Percentiles rank a stretch among this genome's conserved stretches.
phyloP scores from a whole-genome alignment of 106 monocot genomes.

The Apostasia shenzhenica region DNA sequence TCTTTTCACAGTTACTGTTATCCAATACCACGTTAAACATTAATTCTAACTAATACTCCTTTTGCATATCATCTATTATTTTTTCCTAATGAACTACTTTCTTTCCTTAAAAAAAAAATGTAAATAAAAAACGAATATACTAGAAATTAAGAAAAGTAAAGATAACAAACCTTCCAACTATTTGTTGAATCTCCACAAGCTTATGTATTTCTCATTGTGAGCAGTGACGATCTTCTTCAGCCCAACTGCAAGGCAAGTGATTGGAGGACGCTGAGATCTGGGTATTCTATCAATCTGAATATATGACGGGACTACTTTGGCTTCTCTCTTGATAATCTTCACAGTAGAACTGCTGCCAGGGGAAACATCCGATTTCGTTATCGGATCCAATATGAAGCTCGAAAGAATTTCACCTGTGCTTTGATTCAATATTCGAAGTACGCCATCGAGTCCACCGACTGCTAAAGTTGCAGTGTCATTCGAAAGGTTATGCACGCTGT shows the following conservation, averaged over 20 bases:
- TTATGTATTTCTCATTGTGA: slow-evolving; percentile 64
- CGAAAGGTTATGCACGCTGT: slow-evolving; percentile 44
- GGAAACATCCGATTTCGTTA: background rate
- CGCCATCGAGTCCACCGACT: slow-evolving; percentile 73
- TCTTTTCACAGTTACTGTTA: no score
- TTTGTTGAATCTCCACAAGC: slow-evolving; percentile 63
- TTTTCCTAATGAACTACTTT: no score
- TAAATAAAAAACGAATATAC: no score
- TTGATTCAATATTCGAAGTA: slow-evolving; percentile 75
- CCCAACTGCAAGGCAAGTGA: slow-evolving; percentile 69
- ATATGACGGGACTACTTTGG: slow-evolving; percentile 15
- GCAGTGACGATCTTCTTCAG: slow-evolving; percentile 77
- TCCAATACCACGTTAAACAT: no score
- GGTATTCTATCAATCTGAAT: slow-evolving; percentile 46
- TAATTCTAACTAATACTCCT: no score
- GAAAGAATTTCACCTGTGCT: slow-evolving; percentile 63
- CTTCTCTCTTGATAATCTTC: slow-evolving; percentile 17
- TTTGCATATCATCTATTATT: no score
- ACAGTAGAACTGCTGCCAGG: background rate
- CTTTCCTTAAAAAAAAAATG: no score
- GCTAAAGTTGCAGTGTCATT: slow-evolving; percentile 56
- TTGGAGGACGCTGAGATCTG: slow-evolving; percentile 47
- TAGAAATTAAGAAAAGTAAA: no score
- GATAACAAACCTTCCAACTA: background rate
- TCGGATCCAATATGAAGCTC: slow-evolving; percentile 27